Evolutionary conservation across 352 stramenopile species (phyloP), one percentile per base, ranked within the genome.

Genomic region (Phytophthora sp.): DNA sequence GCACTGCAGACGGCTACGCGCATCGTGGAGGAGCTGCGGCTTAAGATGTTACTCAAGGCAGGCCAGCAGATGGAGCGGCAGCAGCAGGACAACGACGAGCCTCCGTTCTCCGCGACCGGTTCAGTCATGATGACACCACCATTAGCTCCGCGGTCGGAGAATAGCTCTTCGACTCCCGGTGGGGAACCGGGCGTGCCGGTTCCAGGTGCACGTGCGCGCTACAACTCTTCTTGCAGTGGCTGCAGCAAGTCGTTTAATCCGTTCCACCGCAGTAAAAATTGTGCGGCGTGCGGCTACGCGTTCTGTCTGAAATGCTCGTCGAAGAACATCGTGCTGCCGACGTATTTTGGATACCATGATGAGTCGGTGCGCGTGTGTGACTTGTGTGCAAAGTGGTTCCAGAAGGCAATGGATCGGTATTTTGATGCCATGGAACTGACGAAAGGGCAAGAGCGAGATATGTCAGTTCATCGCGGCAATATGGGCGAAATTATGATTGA

Each of bases 281-380:
- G 85, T 69, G 57, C 65, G 16, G 63, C 72, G 9, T 93, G 85
- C 27, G 85, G 85, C 8, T 82, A 78, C 58, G 54, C 77, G 11
- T 91, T 79, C 53, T 93, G 85, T 50, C 72, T 74, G 23, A 91
- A 91, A 35, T 94, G 84, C 38, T 67, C 81, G 5, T 77, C 82
- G 11, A 74, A 79, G 26, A 77, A 78, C 18, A 66, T 90, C 36
- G 51, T 88, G 20, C 57, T 94, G 46, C 86, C 83, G 5, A 66
- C 64, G 23, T 65, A 69, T 62, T 94, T 92, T 71, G 85, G 83
- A 7, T 79, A 82, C 50, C 64, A 67, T 7, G 63, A 89, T 33
- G 67, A 81, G 2, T 52, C 76, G 0, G 71, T 89, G 42, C 79
- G 82, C 2, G 73, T 84, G 1, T 94, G 85, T 57, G 80, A 92